These are phyloP conservation scores for Leishmania tarentolae DNA, from an alignment of 208 protist genomes.

Conservation along the genomic window DNA sequence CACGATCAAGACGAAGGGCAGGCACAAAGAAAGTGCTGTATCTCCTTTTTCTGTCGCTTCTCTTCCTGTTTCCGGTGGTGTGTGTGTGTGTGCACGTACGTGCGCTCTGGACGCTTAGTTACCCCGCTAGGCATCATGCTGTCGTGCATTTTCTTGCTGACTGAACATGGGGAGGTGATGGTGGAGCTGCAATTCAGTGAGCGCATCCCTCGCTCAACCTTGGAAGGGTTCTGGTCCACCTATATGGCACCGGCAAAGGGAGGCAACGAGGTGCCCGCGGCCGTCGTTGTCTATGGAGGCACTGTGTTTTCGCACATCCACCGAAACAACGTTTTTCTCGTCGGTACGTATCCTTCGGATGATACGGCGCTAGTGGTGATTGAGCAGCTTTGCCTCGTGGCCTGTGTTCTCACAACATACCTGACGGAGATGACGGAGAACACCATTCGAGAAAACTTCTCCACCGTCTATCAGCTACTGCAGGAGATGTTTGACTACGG, in stretches of 20 bases:
- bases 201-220: constrained; percentile 54
- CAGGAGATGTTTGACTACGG: constrained; percentile 93
- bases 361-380: constrained; percentile 77
- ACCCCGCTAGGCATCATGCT: constrained; percentile 41
- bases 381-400: constrained; percentile 74
- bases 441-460: constrained; percentile 90
- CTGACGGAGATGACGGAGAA: constrained; percentile 78
- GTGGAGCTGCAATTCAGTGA: constrained; percentile 88
- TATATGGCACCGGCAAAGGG: constrained; percentile 44
- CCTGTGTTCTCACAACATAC: constrained; percentile 70
- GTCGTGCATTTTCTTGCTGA: constrained; percentile 78
- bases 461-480: constrained; percentile 90
- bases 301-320: constrained; percentile 77
- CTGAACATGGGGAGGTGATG: constrained; percentile 81
- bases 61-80: too few relatives aligned
- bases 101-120: background rate
- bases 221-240: constrained; percentile 82
- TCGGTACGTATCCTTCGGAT: constrained; percentile 67
- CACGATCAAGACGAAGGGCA: background rate
- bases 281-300: constrained; percentile 59
- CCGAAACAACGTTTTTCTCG: constrained; percentile 71
- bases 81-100: background rate
- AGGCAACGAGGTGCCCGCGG: constrained; percentile 41
- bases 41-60: background rate
- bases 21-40: background rate